Conservation (phyloP, 495 filamentous ascomycete genomes). For the Hypoxylon cercidicola region DNA sequence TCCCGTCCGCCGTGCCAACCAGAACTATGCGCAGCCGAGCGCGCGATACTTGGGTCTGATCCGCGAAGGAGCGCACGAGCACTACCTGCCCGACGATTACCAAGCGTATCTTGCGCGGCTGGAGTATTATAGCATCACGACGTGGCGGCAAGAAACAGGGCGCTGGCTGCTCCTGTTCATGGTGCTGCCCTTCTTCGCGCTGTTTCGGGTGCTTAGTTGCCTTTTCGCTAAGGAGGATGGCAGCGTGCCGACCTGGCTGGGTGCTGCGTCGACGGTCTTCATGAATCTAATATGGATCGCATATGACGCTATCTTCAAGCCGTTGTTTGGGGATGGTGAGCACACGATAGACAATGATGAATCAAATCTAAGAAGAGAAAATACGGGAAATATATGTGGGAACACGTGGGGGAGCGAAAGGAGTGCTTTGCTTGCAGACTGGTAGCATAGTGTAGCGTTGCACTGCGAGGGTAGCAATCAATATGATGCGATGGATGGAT, state of each 20-base stretch:
- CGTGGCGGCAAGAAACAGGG: constrained; percentile 71
- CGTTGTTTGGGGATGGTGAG: constrained; percentile 88
- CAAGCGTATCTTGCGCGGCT: constrained; percentile 72
- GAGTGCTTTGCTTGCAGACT: constrained; percentile 35
- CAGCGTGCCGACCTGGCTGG: constrained; percentile 73
- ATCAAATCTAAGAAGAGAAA: constrained; percentile 6
- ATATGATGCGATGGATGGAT: constrained; percentile 13
- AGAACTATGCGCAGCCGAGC: constrained; percentile 81
- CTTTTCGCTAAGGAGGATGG: constrained; percentile 71
- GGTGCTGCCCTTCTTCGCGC: constrained; percentile 68
- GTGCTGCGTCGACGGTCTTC: constrained; percentile 54
- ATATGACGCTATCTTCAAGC: constrained; percentile 77
- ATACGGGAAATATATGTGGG: neutral
- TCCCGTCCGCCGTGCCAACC: constrained; percentile 65
- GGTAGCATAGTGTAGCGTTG: constrained; percentile 17
- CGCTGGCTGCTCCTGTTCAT: constrained; percentile 65
- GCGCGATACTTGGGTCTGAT: constrained; percentile 83
- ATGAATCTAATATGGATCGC: constrained; percentile 71
- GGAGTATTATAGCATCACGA: constrained; percentile 75
- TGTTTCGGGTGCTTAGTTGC: constrained; percentile 58
- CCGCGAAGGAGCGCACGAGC: constrained; percentile 77
- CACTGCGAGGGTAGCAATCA: constrained; percentile 13
- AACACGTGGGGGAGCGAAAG: constrained; percentile 31
- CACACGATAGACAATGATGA: constrained; percentile 62
- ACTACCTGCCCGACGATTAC: constrained; percentile 79